Base-by-base conservation (phyloP, 768 basidiomycete genomes). In the Trametes cingulata region DNA sequence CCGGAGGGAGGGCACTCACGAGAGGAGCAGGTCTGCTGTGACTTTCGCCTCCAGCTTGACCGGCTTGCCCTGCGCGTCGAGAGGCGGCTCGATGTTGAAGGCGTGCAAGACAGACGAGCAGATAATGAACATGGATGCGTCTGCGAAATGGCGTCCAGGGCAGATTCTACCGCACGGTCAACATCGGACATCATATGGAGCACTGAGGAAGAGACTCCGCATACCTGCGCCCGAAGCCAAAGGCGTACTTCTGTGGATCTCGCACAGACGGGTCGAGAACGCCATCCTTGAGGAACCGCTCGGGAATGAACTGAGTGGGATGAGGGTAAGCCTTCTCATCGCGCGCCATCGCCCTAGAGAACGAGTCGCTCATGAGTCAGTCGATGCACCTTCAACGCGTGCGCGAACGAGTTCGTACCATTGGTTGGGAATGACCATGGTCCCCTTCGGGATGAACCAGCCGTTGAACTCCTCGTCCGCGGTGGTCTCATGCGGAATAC, bases 21-120 rank as follows among this genome's bases (percentile, higher is more conserved):
- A 74, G 25, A 83, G 74, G 27, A 83, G 74, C 60, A 82, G 77
- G 6, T 77, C 79, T 53, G 64, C 68, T 0, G 72, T 71, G 61
- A 80, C 78, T 47, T 74, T 75, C 12, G 73, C 71, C 12, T 67
- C 58, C 5, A 76, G 73, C 24, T 71, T 74, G n/a, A 79, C 72
- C 22, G 73, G 75, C 19, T 71, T 64, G 6, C 80, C 82, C 22
- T 74, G 53, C 40, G 73, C 75, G 41, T 52, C 64, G 0, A 51
- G 33, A 12, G 55, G 52, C 10, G 50, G 49, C 1, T 40, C 33
- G 39, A 65, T 58, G 52, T 45, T 29, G 25, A 65, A 59, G 37
- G 37, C 36, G 43, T 58, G 57, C 35, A 62, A 41, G 19, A 58
- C 49, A 10, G 52, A 62, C 6, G 64, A 51, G 35, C 58, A 52